These are phyloP conservation scores for Selaginella moellendorffii DNA, from an alignment of 75 land plant species.

Conservation along the genomic window DNA sequence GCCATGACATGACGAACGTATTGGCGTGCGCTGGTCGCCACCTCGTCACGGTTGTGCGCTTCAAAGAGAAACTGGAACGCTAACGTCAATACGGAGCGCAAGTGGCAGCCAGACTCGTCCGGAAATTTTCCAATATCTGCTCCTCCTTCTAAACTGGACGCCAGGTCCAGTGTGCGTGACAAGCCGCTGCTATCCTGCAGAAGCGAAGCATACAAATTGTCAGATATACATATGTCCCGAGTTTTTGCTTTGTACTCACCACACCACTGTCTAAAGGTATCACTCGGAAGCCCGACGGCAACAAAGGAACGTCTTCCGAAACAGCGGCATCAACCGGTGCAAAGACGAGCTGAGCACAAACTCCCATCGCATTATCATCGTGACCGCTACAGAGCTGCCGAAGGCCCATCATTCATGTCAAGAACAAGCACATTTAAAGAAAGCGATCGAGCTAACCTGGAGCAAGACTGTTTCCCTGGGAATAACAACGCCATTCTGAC, in stretches of 20 bases:
- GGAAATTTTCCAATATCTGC: constrained; percentile 27
- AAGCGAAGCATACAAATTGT: background rate
- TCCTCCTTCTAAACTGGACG: constrained; percentile 73
- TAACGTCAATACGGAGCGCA: constrained; percentile 68
- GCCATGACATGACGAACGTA: constrained; percentile 67
- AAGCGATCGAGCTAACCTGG: no score
- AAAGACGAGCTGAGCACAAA: constrained; percentile 78
- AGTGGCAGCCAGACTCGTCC: constrained; percentile 23
- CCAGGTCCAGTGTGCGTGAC: constrained; percentile 86
- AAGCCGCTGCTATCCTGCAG: constrained; percentile 29
- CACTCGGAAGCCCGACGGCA: constrained; percentile 83
- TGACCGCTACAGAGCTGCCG: constrained; percentile 78
- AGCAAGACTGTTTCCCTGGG: constrained; percentile 51
- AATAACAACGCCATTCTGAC: constrained; percentile 41
- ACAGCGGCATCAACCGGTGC: constrained; percentile 85
- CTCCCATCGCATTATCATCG: constrained; percentile 70
- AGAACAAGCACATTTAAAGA: no score
- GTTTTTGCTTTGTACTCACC: constrained; percentile 33
- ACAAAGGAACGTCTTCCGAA: constrained; percentile 66
- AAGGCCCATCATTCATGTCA: no score
- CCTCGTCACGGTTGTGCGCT: constrained; percentile 51
- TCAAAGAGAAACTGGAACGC: constrained; percentile 82
- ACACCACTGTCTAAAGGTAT: constrained; percentile 56
- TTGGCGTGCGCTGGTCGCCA: constrained; percentile 83
- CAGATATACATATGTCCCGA: constrained; percentile 5